Conservation (phyloP, 306 rosid species). For the Castanopsis chinensis region DNA sequence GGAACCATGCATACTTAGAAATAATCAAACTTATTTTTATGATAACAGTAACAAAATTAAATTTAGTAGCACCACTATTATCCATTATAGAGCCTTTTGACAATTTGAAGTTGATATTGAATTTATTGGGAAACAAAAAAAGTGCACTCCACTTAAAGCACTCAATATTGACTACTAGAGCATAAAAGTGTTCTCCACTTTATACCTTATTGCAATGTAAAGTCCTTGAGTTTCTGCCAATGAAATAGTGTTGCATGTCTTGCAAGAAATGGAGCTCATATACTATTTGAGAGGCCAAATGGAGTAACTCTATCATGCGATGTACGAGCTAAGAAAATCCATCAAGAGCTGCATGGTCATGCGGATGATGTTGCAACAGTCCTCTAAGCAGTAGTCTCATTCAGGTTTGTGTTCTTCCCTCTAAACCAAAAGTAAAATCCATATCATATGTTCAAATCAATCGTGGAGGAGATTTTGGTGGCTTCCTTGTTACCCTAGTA, state of each 20-base stretch:
- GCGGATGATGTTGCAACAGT: constrained; percentile 60
- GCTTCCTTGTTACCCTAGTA: not conserved
- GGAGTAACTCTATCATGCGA: constrained; percentile 69
- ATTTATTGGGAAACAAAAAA: too few species aligned
- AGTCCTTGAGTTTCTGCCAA: not conserved
- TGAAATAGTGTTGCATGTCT: not conserved
- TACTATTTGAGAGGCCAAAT: constrained; percentile 70
- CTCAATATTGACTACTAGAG: too few species aligned
- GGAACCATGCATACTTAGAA: too few species aligned
- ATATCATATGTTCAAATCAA: not conserved
- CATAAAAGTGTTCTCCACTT: not conserved
- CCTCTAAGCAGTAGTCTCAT: constrained; percentile 50
- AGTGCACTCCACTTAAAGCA: too few species aligned
- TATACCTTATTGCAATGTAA: not conserved
- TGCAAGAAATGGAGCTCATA: constrained; percentile 73
- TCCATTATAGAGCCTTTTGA: too few species aligned
- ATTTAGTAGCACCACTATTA: too few species aligned
- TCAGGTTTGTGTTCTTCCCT: constrained; percentile 35
- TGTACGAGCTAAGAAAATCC: constrained; percentile 70
- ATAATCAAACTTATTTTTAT: too few species aligned
- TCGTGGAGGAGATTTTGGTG: not conserved
- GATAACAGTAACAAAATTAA: too few species aligned
- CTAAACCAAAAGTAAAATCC: not conserved
- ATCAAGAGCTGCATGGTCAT: constrained; percentile 67
- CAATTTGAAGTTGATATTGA: too few species aligned